Base-by-base conservation (phyloP, 805 yeast species). In the Hanseniaspora singularis region DNA sequence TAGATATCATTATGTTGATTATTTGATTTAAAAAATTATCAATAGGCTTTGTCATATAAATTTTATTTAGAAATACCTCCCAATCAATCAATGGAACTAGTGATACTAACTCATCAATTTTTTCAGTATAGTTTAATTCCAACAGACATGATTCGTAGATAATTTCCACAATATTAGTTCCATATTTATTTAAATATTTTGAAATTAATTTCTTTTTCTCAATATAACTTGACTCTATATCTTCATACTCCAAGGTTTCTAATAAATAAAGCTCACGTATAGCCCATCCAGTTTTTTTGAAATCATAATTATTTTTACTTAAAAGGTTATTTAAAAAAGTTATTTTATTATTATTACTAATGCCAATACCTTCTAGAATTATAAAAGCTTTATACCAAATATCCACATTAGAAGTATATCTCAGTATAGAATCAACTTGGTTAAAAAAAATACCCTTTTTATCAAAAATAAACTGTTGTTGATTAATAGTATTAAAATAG, bases 341-440 rank as follows among this genome's bases (percentile, higher is more conserved):
- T 9, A 19, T 7, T 31, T 33, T 34, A n/a, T 33, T 34, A 4
- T 28, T 23, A 3, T 8, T 14, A 19, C 19, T 34, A 12, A 33
- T n/a, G 1, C 22, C 24, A 23, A 42, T 12, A 10, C 3, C 20
- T 11, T 14, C 16, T 18, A 42, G 15, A 7, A 28, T 8, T 10
- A 11, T 18, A 14, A 19, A 42, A 3, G 46, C 10, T 9, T 33
- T 15, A 8, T 7, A 6, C 18, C 30, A 34, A 6, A 42, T n/a
- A 8, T 33, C 22, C n/a, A 18, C 10, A 10, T 42, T 34, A 11
- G 8, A 11, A 11, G 40, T 19, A 10, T 42, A 42, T 20, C 46
- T 42, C 7, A 45, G 22, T 12, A 45, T 38, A 3, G 49, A 50
- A 15, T 44, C 19, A 5, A 19, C 36, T 5, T 47, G 55, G 6